Evolutionary conservation across 495 filamentous ascomycete genomes (phyloP).

Genomic region (Neurospora hispaniola): DNA sequence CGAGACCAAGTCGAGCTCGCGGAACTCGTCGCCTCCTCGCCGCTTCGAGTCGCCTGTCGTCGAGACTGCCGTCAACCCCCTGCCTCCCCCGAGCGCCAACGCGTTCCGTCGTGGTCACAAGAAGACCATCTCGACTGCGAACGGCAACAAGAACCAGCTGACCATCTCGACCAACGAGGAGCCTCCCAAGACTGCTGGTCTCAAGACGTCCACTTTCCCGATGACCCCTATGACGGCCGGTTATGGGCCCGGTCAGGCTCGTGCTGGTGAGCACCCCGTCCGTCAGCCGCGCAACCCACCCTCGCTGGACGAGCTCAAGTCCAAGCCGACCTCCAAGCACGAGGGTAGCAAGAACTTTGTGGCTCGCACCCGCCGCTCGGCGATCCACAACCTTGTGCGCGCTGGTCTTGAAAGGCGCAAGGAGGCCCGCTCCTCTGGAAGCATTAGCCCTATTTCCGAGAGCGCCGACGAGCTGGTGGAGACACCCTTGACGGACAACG

Average conservation of each 20-base stretch:
- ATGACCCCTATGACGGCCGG: slow-evolving; percentile 67
- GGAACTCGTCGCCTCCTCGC: slow-evolving; percentile 62
- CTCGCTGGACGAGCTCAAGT: slow-evolving; percentile 78
- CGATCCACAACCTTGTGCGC: slow-evolving; percentile 81
- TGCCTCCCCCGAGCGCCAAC: slow-evolving; percentile 71
- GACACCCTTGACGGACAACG: slow-evolving; percentile 60
- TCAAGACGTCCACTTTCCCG: slow-evolving; percentile 69
- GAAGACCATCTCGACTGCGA: slow-evolving; percentile 73
- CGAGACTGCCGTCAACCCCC: slow-evolving; percentile 39
- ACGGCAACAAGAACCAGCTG: slow-evolving; percentile 46
- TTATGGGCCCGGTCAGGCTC: slow-evolving; percentile 86
- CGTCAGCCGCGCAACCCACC: slow-evolving; percentile 93
- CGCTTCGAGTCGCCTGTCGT: slow-evolving; percentile 51
- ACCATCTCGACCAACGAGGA: slow-evolving; percentile 44
- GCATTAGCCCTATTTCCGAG: slow-evolving; percentile 84
- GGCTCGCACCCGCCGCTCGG: slow-evolving; percentile 82
- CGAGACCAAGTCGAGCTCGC: slow-evolving; percentile 36
- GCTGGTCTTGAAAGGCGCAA: slow-evolving; percentile 80
- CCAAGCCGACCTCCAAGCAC: slow-evolving; percentile 84
- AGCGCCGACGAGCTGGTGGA: slow-evolving; percentile 63
- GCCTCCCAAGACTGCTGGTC: slow-evolving; percentile 50
- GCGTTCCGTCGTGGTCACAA: slow-evolving; percentile 89
- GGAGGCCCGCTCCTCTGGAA: slow-evolving; percentile 54
- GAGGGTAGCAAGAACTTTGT: slow-evolving; percentile 99
- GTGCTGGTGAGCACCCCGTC: slow-evolving; percentile 86